A percentile compares a stretch with the other conserved stretches of the same genome.
These are phyloP conservation scores for Pseudogymnoascus pannorum DNA, from an alignment of 2,329 filamentous ascomycete species.

Conservation along the genomic window DNA sequence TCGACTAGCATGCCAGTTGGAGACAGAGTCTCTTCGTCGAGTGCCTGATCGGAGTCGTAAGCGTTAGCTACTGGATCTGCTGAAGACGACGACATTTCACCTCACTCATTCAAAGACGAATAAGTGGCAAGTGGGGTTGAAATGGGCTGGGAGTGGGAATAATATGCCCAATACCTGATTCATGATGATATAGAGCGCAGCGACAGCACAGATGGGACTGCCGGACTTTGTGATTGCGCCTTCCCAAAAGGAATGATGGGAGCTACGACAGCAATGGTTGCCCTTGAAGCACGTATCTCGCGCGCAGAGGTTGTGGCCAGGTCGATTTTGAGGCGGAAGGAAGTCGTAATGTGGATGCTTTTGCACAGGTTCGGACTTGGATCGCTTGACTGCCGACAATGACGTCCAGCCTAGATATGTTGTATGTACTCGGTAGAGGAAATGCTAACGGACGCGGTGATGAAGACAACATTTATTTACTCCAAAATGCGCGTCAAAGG, in stretches of 20 bases:
- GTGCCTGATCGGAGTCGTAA: constrained; percentile 18
- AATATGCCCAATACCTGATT: constrained; percentile 1
- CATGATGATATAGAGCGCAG: constrained; percentile 3
- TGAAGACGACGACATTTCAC: neutral
- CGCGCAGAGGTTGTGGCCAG: constrained; percentile 6
- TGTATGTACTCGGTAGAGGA: constrained; percentile 1
- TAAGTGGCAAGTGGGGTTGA: neutral
- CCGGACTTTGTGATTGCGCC: constrained; percentile 7
- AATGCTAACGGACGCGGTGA: neutral
- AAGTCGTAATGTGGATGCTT: constrained; percentile 6
- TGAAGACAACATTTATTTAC: neutral
- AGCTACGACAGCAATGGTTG: constrained; percentile 7
- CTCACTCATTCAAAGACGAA: neutral
- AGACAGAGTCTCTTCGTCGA: constrained; percentile 24
- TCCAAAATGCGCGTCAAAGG: constrained; percentile 1
- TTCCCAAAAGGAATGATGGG: constrained; percentile 9
- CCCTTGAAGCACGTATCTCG: constrained; percentile 7
- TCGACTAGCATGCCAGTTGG: constrained; percentile 29
- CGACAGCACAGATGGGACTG: neutral
- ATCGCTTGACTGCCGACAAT: constrained; percentile 8
- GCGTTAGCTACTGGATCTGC: neutral
- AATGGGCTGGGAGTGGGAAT: neutral
- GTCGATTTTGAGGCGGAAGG: constrained; percentile 5
- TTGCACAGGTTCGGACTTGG: constrained; percentile 4
- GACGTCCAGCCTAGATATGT: constrained; percentile 5